phyloP scores from a whole-genome alignment of 1,284 basidiomycete genomes.

The Trichosporon sp. region DNA sequence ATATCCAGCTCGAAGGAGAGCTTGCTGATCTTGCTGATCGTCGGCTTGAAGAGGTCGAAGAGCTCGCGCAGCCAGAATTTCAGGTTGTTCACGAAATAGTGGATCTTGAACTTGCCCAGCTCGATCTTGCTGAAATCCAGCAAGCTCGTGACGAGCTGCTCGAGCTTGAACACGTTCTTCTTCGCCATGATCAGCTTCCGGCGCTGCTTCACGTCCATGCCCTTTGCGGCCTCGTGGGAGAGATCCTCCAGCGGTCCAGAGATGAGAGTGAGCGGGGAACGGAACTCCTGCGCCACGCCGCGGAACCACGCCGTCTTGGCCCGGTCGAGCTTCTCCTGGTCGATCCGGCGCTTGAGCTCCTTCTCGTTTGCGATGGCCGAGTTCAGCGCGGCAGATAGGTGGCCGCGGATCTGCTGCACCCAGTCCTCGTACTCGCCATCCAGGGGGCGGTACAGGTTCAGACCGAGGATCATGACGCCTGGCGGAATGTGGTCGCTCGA shows the following conservation, averaged over 20 bases:
- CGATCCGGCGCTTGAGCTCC: constrained; percentile 46
- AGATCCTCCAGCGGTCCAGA: constrained; percentile 50
- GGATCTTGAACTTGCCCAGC: constrained; percentile 48
- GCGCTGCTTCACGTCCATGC: constrained; percentile 34
- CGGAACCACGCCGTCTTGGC: constrained; percentile 55
- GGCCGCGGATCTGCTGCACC: constrained; percentile 44
- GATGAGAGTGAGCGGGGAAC: constrained; percentile 51
- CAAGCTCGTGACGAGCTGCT: constrained; percentile 52
- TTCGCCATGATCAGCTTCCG: constrained; percentile 45
- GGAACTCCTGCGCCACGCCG: constrained; percentile 56
- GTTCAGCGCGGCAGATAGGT: constrained; percentile 44
- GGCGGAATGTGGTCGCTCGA: constrained; percentile 36
- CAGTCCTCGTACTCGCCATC: constrained; percentile 51
- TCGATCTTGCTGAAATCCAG: constrained; percentile 55
- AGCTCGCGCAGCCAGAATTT: constrained; percentile 51
- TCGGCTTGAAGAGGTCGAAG: constrained; percentile 52
- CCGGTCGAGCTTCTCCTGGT: constrained; percentile 54
- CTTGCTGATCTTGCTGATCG: constrained; percentile 44
- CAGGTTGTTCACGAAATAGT: constrained; percentile 52
- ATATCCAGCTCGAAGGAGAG: constrained; percentile 15
- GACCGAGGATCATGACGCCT: constrained; percentile 57
- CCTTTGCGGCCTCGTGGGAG: constrained; percentile 28
- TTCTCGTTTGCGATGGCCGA: constrained; percentile 51
- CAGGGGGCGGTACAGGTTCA: constrained; percentile 50
- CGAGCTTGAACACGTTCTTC: constrained; percentile 47